Conservation (phyloP, 2,329 filamentous ascomycete genomes). For the Verticillium albo-atrum region DNA sequence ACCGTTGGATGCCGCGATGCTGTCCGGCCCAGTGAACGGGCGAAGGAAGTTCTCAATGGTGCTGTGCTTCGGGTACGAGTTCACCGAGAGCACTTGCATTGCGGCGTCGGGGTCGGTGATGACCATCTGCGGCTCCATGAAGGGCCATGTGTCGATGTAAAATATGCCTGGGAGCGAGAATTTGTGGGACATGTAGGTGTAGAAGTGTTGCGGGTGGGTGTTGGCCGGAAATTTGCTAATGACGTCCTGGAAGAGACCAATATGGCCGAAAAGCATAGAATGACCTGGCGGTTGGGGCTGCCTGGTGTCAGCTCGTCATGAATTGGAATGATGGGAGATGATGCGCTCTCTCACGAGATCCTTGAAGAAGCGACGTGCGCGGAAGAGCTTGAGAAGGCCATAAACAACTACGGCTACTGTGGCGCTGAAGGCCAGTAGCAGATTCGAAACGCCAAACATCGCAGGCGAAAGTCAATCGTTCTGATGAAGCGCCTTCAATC, state of each 20-base stretch:
- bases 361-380: conserved; percentile 4
- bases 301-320: not conserved
- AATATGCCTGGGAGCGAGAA: conserved; percentile 22
- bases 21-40: conserved; percentile 14
- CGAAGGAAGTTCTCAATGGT: conserved; percentile 15
- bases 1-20: conserved; percentile 19
- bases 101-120: conserved; percentile 19
- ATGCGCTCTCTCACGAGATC: conserved; percentile 8
- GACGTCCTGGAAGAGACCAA: conserved; percentile 12
- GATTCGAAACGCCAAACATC: conserved; percentile 4
- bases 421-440: not conserved
- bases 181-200: conserved; percentile 16
- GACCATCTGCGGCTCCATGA: conserved; percentile 19
- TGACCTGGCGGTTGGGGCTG: conserved; percentile 12
- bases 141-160: conserved; percentile 25
- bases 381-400: conserved; percentile 2
- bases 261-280: conserved; percentile 16
- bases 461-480: not conserved
- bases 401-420: conserved; percentile 4
- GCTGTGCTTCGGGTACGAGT: conserved; percentile 13
- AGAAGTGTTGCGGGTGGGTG: conserved; percentile 16
- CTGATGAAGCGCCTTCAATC: not conserved
- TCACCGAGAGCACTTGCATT: conserved; percentile 17
- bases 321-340: not conserved
- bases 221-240: conserved; percentile 13